A percentile compares a stretch with the other conserved stretches of the same genome.
These are phyloP conservation scores for Beauveria varroae DNA, from an alignment of 2,329 filamentous ascomycete genomes.

Conservation along the genomic window DNA sequence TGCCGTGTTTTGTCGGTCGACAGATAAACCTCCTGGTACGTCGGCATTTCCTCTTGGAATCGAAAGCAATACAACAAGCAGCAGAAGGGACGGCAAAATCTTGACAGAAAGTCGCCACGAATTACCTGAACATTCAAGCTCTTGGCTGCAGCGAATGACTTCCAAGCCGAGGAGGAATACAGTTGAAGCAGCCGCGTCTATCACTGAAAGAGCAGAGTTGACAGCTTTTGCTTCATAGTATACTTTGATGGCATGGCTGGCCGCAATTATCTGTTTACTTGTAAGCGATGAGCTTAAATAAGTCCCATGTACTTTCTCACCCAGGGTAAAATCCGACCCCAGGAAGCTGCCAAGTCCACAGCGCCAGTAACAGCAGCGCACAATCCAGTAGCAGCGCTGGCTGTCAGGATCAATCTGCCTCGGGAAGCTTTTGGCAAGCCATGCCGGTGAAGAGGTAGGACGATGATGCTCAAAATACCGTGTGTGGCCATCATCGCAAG, in stretches of 20 bases:
- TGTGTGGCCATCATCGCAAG: too few species aligned
- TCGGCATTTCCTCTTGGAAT: neutral
- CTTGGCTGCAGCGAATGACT: neutral
- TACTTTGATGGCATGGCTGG: neutral
- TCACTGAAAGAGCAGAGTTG: neutral
- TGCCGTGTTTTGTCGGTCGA: neutral
- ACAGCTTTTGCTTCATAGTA: neutral
- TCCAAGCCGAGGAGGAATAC: neutral
- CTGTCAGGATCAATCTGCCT: neutral
- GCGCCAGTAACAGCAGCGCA: neutral
- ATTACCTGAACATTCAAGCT: neutral
- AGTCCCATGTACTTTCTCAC: neutral
- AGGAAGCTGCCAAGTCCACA: neutral
- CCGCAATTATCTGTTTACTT: neutral
- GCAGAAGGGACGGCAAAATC: neutral
- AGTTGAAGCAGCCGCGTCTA: neutral
- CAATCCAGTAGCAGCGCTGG: neutral
- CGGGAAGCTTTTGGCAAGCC: neutral
- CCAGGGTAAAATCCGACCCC: neutral
- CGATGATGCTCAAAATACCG: too few species aligned
- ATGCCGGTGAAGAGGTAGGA: too few species aligned
- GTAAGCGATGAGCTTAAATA: neutral
- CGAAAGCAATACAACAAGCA: neutral
- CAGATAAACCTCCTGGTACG: neutral
- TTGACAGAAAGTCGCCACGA: neutral